phyloP scores from a whole-genome alignment of 345 rosid genomes.

The Gossypioides kirkii region DNA sequence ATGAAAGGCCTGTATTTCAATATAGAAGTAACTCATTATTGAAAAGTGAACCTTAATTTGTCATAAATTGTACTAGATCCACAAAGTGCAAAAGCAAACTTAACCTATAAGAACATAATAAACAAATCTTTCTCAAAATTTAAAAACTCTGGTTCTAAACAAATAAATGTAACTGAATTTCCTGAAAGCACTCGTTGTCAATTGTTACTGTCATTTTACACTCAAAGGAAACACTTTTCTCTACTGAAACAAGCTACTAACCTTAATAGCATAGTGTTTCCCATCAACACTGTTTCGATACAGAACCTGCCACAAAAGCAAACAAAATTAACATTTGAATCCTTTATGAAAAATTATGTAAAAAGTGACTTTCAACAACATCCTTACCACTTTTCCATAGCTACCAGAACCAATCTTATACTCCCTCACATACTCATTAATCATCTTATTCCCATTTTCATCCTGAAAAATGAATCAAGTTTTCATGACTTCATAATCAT shows the following conservation, averaged over 20 bases:
- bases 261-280: constrained; percentile 90
- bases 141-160: background rate
- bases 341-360: constrained; percentile 6
- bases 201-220: background rate
- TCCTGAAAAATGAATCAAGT: constrained; percentile 46
- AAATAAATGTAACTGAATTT: background rate
- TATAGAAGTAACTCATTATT: constrained; percentile 4
- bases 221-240: background rate
- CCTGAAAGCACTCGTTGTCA: background rate
- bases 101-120: background rate
- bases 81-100: background rate
- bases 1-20: constrained; percentile 71
- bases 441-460: constrained; percentile 81
- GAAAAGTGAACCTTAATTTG: background rate
- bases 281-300: constrained; percentile 76
- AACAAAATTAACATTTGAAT: constrained; percentile 15
- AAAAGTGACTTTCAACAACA: constrained; percentile 3
- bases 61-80: background rate
- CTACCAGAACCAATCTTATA: constrained; percentile 91
- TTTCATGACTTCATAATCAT: background rate
- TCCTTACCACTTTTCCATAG: constrained; percentile 99
- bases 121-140: background rate
- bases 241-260: constrained; percentile 24
- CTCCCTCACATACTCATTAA: constrained; percentile 83
- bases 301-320: constrained; percentile 52